phyloP scores from a whole-genome alignment of 2,329 filamentous ascomycete genomes.

The Penicillium sp. region DNA sequence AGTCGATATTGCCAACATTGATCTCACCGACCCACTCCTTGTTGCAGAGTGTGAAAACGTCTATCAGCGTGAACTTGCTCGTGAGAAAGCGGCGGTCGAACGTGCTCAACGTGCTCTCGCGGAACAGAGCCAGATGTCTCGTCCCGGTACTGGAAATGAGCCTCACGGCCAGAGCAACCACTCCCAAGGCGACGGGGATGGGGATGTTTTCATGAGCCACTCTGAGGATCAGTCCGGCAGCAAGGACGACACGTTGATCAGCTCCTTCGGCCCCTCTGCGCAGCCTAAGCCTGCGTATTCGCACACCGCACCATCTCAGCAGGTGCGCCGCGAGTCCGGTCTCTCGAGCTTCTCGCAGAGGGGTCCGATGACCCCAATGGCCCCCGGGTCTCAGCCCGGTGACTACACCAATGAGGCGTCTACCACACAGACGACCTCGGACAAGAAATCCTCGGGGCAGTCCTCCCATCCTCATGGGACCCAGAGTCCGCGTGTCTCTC shows the following conservation, averaged over 20 bases:
- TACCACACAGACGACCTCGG: constrained; percentile 75
- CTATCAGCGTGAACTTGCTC: constrained; percentile 66
- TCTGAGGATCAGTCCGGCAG: constrained; percentile 44
- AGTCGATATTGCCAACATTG: constrained; percentile 78
- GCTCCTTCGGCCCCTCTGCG: constrained; percentile 49
- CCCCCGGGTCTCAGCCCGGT: constrained; percentile 53
- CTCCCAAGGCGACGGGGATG: constrained; percentile 47
- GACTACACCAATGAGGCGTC: constrained; percentile 81
- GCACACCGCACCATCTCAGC: constrained; percentile 46
- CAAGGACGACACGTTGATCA: constrained; percentile 45
- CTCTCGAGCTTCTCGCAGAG: constrained; percentile 48
- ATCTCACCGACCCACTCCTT: constrained; percentile 58
- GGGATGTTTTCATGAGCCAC: constrained; percentile 60
- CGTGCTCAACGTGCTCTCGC: constrained; percentile 46
- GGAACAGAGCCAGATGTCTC: constrained; percentile 33
- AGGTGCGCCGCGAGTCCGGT: constrained; percentile 43
- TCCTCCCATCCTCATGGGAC: constrained; percentile 67
- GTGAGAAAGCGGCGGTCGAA: constrained; percentile 61
- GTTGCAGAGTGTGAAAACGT: constrained; percentile 74
- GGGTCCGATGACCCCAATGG: constrained; percentile 55
- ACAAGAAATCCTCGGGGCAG: constrained; percentile 74
- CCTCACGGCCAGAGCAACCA: constrained; percentile 55
- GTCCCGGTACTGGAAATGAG: constrained; percentile 50
- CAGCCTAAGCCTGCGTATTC: constrained; percentile 46
- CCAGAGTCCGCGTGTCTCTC: constrained; percentile 52